Evolutionary conservation across 148 eudicot species (phyloP), one percentile per base, ranked within the genome.

Genomic region (Hydrangea macrophylla): DNA sequence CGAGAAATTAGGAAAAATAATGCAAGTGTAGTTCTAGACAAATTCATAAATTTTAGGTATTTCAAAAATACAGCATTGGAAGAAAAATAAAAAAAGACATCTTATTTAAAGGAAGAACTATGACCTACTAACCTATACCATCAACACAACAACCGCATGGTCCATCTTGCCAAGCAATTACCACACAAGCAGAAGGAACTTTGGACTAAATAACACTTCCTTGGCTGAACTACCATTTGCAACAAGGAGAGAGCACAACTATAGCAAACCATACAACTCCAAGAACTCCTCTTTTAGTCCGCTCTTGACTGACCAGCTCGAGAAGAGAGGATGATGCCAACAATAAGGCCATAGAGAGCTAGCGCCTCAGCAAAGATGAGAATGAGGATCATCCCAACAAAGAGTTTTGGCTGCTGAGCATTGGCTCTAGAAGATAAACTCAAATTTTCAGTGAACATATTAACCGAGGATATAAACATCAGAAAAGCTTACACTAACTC

Each of bases 251-350:
- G 59, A 55, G 25, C 33, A 27, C 26, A 33, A 27, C 6, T 48
- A 65, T 50, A 31, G 31, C 26, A 30, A 12, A 37, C 33, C 36
- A 48, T 6, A 8, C n/a, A 26, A 7, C 15, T 6, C 55, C 36
- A 7, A n/a, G 30, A 63, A 23, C 9, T 5, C 15, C 26, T 62
- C n/a, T 51, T 51, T 69, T 69, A 81, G n/a, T 81, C 82, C 5
- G 85, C 83, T 68, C 85, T 78, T 1, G 85, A 82, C 65, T 82
- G 85, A 65, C 85, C 85, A 73, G 85, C 85, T 53, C 85, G 77
- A 27, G 85, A 82, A 57, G 85, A 82, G 30, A 82, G 79, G 60
- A 82, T 82, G 75, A 82, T 82, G 30, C 85, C 85, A 11, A 82
- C 83, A 59, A 82, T 82, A 25, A 82, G 82, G 54, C 85, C 86